A percentile compares a stretch with the other conserved stretches of the same genome.
These are phyloP conservation scores for Grosmannia huntii DNA, from an alignment of 2,329 filamentous ascomycete genomes.

Conservation along the genomic window DNA sequence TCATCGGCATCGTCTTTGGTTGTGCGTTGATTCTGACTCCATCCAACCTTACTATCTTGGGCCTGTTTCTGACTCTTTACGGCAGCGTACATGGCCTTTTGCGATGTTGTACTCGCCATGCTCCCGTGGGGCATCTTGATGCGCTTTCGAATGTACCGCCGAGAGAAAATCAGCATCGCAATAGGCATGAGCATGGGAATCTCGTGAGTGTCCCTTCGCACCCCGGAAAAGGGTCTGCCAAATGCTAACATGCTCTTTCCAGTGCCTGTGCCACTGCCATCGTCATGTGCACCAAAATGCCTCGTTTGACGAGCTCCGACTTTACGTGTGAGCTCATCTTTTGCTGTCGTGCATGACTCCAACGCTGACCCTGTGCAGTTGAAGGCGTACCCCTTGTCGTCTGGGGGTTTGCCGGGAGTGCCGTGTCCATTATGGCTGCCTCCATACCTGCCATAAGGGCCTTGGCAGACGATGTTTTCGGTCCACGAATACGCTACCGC, in stretches of 20 bases:
- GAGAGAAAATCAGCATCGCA: conserved; percentile 18
- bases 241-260: background rate
- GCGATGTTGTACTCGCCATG: conserved; percentile 16
- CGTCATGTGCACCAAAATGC: conserved; percentile 14
- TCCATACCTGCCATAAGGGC: conserved; percentile 19
- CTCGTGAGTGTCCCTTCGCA: conserved; percentile 11
- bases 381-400: conserved; percentile 9
- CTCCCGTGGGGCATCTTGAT: conserved; percentile 18
- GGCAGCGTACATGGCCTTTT: conserved; percentile 14
- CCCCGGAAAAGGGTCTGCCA: background rate
- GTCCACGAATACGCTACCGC: background rate
- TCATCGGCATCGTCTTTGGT: conserved; percentile 14
- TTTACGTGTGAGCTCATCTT: conserved; percentile 7
- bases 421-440: conserved; percentile 19
- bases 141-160: conserved; percentile 16
- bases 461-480: conserved; percentile 8
- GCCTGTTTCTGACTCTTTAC: background rate
- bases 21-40: conserved; percentile 2
- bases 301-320: conserved; percentile 9
- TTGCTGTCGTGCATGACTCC: background rate
- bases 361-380: background rate
- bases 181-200: conserved; percentile 21
- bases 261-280: conserved; percentile 16
- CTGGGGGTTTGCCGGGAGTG: conserved; percentile 17
- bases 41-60: background rate